phyloP scores from a whole-genome alignment of 495 filamentous ascomycete species.

The Neurospora sp. region DNA sequence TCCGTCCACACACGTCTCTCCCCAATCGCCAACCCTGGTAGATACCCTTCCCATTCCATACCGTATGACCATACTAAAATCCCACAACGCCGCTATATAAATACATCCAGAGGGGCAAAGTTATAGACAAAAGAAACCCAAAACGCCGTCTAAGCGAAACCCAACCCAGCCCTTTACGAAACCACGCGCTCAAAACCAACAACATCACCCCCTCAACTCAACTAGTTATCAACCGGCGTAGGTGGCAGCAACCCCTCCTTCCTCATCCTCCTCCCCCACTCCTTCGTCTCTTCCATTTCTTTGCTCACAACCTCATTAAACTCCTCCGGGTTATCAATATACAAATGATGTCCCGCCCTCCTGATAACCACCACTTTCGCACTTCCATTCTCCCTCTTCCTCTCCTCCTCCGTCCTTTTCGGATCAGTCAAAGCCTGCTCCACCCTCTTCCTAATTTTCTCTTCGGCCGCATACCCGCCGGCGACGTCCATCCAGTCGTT shows the following conservation, averaged over 20 bases:
- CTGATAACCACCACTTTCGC: conserved; percentile 79
- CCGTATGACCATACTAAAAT: not conserved
- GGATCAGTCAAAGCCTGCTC: conserved; percentile 41
- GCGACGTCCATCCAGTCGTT: conserved; percentile 97
- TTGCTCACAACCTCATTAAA: conserved; percentile 69
- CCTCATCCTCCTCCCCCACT: conserved; percentile 2
- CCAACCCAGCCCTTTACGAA: not conserved
- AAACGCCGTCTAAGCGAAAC: not conserved
- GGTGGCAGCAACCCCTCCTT: not conserved
- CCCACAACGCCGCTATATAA: not conserved
- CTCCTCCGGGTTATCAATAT: conserved; percentile 80
- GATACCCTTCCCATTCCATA: not conserved
- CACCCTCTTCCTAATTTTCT: conserved; percentile 66
- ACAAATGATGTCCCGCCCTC: conserved; percentile 85
- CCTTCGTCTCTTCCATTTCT: conserved; percentile 65
- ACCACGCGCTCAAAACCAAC: not conserved
- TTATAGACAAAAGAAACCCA: not conserved
- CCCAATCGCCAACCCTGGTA: not conserved
- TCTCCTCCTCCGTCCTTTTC: conserved; percentile 50
- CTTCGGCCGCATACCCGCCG: conserved; percentile 70
- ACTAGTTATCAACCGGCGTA: not conserved
- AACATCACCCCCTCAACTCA: not conserved
- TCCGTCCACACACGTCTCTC: not conserved
- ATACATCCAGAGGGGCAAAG: not conserved
- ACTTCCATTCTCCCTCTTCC: conserved; percentile 58